Base-by-base conservation (phyloP, 495 filamentous ascomycete genomes). In the Talaromyces stipitatus region DNA sequence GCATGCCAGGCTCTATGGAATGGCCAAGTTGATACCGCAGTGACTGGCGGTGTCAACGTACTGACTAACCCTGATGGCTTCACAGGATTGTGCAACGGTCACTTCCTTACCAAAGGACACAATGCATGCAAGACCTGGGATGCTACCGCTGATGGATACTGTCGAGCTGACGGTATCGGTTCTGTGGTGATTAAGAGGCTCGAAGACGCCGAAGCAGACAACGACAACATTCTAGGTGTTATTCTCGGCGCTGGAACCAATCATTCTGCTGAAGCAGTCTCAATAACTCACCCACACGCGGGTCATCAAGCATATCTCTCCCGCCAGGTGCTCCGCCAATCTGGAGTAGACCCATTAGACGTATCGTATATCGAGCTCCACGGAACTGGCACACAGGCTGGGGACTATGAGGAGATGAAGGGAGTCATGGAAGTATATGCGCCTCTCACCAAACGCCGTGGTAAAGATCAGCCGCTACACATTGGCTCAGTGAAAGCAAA, bases 91-190 rank as follows among this genome's bases (percentile, higher is more conserved):
- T 82, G 79, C 63, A 77, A 82, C 56, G 85, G 82, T 3, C 80
- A 87, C 65, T 88, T 88, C 70, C 67, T 88, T 41, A 85, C 82
- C 11, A 85, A 83, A 60, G 54, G 55, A 2, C 57, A 76, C 24
- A 82, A 84, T 12, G 77, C 78, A 50, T 90, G 87, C 67, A 85
- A 89, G 24, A 82, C 84, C 1, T 89, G 85, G 55, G 85, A 88
- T 33, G 73, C 81, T 55, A 75, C 74, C 27, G 86, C 87, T 2
- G 84, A 90, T 65, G 87, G 87, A 0, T 91, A 90, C 65, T 87
- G 85, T 62, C 80, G 87, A 56, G 75, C 61, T 2, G 79, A 82
- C 0, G 78, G 66, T 2, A 65, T 79, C 11, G 78, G 66, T 1
- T 67, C 68, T 1, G 33, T 80, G 0, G 61, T 80, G 4, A 29